Conservation (phyloP, 2,329 filamentous ascomycete species). For the Botrytis deweyae region DNA sequence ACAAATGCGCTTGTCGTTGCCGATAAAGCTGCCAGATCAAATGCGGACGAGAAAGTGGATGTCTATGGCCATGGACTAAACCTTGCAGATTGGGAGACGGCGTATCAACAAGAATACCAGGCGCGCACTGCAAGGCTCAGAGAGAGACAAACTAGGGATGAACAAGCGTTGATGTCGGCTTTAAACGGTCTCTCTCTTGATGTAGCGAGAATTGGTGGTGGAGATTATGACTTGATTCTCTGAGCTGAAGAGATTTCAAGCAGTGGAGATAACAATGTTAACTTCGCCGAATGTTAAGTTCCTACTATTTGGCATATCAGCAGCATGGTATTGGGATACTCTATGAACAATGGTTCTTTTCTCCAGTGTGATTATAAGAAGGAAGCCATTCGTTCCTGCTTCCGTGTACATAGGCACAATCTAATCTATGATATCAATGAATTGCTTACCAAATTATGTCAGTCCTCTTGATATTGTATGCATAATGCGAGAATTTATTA, state of each 20-base stretch:
- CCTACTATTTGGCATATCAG: neutral
- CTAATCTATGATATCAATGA: neutral
- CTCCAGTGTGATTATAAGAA: neutral
- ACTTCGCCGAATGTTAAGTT: neutral
- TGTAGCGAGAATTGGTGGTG: neutral
- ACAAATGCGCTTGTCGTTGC: neutral
- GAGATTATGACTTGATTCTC: neutral
- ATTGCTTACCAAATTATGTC: neutral
- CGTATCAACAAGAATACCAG: neutral
- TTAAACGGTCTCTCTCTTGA: neutral
- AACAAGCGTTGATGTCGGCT: neutral
- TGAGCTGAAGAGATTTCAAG: neutral
- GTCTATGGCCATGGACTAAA: neutral
- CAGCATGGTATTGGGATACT: neutral
- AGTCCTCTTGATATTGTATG: neutral
- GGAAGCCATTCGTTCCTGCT: neutral
- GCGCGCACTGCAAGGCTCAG: neutral
- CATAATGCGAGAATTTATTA: fast-evolving
- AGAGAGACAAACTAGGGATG: neutral
- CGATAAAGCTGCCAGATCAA: neutral
- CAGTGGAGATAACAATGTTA: fast-evolving
- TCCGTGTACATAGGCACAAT: neutral
- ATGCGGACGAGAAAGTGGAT: neutral
- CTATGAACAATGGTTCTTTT: neutral
- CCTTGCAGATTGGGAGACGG: neutral